A percentile compares a stretch with the other conserved stretches of the same genome.
Evolutionary conservation across 331 rosid genomes (phyloP).

Genomic region (Quercus tomentella): DNA sequence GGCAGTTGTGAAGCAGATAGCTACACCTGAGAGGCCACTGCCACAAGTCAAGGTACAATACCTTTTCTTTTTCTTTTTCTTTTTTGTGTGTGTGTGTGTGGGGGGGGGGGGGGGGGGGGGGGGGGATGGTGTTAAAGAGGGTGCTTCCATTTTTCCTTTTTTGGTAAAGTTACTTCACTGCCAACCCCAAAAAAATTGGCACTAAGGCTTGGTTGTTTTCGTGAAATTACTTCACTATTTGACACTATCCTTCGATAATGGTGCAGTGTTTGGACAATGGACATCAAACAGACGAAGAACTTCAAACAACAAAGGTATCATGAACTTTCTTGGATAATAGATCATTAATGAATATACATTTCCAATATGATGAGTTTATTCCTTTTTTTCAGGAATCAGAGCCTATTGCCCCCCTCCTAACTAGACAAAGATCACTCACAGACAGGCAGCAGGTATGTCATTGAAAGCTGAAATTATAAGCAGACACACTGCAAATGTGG

Average conservation of each 20-base stretch:
- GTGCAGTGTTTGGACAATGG: conserved; percentile 58
- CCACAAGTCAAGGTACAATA: conserved; percentile 46
- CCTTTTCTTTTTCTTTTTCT: background rate
- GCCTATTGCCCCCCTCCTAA: conserved; percentile 37
- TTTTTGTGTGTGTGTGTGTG: background rate
- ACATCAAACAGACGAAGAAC: conserved; percentile 36
- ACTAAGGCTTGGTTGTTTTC: too few relatives aligned
- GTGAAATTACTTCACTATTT: conserved; percentile 13
- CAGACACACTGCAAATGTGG: background rate
- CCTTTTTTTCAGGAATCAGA: conserved; percentile 50
- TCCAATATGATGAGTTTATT: conserved; percentile 2
- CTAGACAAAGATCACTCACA: conserved; percentile 71
- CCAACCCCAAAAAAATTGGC: too few relatives aligned
- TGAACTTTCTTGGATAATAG: conserved; percentile 8
- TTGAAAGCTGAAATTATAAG: conserved; percentile 12
- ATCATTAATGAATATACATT: background rate
- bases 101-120: background rate
- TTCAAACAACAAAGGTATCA: conserved; percentile 47
- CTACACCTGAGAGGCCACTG: conserved; percentile 21
- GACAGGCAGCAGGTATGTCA: conserved; percentile 78
- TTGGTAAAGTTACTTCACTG: conserved; percentile 1
- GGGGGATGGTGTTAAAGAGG: conserved; percentile 9
- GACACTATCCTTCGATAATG: conserved; percentile 18
- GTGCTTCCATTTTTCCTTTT: background rate
- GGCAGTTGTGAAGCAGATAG: conserved; percentile 37